Percentiles rank a stretch among this genome's conserved stretches.
phyloP scores from a whole-genome alignment of 495 filamentous ascomycete species.

The Penicillium mononematosum region DNA sequence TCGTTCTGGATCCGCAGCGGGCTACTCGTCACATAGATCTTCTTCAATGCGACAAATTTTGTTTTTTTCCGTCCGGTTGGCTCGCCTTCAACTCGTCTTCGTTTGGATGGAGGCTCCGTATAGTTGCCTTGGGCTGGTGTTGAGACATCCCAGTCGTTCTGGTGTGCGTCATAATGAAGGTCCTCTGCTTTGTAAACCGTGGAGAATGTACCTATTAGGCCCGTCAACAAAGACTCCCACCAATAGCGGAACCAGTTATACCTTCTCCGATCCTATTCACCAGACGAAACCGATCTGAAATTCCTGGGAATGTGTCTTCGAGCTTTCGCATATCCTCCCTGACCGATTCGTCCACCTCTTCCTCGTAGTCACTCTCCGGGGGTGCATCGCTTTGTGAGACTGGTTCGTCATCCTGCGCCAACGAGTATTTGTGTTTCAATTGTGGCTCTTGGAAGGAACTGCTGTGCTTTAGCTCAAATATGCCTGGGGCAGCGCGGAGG shows the following conservation, averaged over 20 bases:
- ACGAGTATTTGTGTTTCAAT: conserved; percentile 22
- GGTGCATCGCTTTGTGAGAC: conserved; percentile 27
- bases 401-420: conserved; percentile 32
- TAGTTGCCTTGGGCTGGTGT: conserved; percentile 59
- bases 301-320: conserved; percentile 77
- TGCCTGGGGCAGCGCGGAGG: conserved; percentile 26
- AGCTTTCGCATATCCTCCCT: conserved; percentile 84
- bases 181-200: conserved; percentile 99
- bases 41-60: conserved; percentile 93
- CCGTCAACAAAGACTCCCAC: conserved; percentile 11
- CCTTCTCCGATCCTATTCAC: conserved; percentile 98
- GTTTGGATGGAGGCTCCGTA: conserved; percentile 59
- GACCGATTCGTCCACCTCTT: conserved; percentile 68
- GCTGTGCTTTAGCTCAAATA: conserved; percentile 28
- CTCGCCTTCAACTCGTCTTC: conserved; percentile 37
- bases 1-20: conserved; percentile 94
- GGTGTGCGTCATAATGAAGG: conserved; percentile 76
- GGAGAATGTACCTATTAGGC: conserved; percentile 78
- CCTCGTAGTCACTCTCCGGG: conserved; percentile 23
- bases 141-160: conserved; percentile 81
- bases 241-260: conserved; percentile 30
- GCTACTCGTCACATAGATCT: conserved; percentile 97
- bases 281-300: conserved; percentile 76
- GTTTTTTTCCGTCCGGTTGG: conserved; percentile 44
- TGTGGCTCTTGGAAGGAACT: conserved; percentile 17